Evolutionary conservation across 805 yeast genomes (phyloP), one percentile per base, ranked within the genome.

Genomic region (Monosporozyma yasuniensis): DNA sequence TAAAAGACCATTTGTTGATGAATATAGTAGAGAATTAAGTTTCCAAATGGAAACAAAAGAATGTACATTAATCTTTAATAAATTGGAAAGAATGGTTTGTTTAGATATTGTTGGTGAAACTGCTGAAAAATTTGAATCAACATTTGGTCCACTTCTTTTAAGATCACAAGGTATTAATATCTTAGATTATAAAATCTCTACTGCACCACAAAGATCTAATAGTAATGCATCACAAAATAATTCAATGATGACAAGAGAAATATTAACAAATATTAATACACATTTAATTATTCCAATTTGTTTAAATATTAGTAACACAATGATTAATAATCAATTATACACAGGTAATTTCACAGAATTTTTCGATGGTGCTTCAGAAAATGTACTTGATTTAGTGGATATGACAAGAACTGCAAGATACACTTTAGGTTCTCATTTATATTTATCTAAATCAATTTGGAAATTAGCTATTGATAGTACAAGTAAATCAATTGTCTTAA

Each of bases 1-100:
- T 60, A 67, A 70, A 27, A 68, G 84, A 44, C 81, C 80, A 1
- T 75, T 57, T 55, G 63, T 72, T 5, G 82, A 78, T 57, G 61
- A 53, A 2, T 37, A 27, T 44, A 44, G 54, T 34, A 61, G 81
- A 34, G 70, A 66, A 14, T 57, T 79, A 51, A 54, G 74, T 0
- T 54, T 78, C 19, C 80, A 79, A 55, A 56, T 74, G 16, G 68
- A 65, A 47, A 54, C 65, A 1, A 53, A 53, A 52, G 57, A 71
- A 53, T 53, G 63, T 58, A 44, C 61, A 48, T 47, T 63, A 39
- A 47, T 72, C 21, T 55, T 70, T 47, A 60, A 72, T 32, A 62
- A 67, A 47, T 58, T 59, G 32, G 55, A 54, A n/a, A 54, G 56
- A 51, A 52, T 48, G 3, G 54, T 60, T 3, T 62, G 63, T 47